phyloP scores from a whole-genome alignment of 139 green algal species.

The Medakamo hakoo region DNA sequence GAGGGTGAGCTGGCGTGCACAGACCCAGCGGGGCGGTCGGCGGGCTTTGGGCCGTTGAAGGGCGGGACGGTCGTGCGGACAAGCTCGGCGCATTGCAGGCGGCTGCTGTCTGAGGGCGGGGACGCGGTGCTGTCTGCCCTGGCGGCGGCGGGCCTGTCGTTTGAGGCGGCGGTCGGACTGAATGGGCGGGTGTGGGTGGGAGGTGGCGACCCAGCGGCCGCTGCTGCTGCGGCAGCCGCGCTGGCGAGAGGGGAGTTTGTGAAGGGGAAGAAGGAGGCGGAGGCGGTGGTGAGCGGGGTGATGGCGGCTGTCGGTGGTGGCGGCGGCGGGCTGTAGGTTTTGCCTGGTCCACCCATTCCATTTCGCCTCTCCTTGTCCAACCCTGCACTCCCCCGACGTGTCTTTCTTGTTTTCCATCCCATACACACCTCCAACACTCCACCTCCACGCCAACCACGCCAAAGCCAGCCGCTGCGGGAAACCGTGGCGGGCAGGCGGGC shows the following conservation, averaged over 20 bases:
- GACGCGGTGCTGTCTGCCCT: too few relatives aligned
- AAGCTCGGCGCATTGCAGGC: slow-evolving; percentile 14
- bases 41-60: slow-evolving; percentile 52
- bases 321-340: background rate
- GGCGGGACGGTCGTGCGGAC: slow-evolving; percentile 24
- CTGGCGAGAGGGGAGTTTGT: background rate
- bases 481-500: too few relatives aligned
- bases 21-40: slow-evolving; percentile 9
- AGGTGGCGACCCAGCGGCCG: background rate
- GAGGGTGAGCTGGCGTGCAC: background rate
- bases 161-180: slow-evolving; percentile 57
- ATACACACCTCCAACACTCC: background rate
- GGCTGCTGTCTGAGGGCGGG: too few relatives aligned
- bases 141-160: slow-evolving; percentile 41
- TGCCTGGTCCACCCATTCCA: background rate
- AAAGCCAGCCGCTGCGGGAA: too few relatives aligned
- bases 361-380: too few relatives aligned
- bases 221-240: background rate
- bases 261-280: background rate
- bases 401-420: background rate
- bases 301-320: background rate
- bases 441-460: too few relatives aligned
- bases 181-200: slow-evolving; percentile 56
- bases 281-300: too few relatives aligned
- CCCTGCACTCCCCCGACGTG: too few relatives aligned